Conservation (phyloP, 2,329 filamentous ascomycete genomes). For the Tolypocladium ovalisporum region DNA sequence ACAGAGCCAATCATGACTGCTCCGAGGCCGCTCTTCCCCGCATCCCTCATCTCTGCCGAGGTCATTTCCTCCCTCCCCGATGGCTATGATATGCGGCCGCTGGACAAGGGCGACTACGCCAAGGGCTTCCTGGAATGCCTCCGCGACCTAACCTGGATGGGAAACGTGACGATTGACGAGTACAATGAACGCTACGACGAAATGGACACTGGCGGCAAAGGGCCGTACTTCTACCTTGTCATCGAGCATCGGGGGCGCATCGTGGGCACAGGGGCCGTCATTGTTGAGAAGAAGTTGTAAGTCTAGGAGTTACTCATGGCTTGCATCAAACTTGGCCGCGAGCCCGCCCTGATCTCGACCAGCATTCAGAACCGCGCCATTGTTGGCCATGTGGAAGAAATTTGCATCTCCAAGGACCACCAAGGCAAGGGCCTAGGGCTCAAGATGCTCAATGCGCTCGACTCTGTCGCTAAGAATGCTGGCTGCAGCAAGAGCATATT, state of each 20-base stretch:
- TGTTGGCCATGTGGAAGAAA: conserved; percentile 77
- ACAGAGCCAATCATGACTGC: conserved; percentile 5
- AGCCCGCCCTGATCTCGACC: background rate
- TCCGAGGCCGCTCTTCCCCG: conserved; percentile 44
- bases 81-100: conserved; percentile 60
- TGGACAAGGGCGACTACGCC: conserved; percentile 56
- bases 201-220: conserved; percentile 21
- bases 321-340: background rate
- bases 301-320: conserved; percentile 6
- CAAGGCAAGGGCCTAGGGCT: conserved; percentile 73
- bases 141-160: conserved; percentile 65
- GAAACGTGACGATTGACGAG: conserved; percentile 53
- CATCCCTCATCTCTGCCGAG: conserved; percentile 53
- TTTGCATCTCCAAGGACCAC: conserved; percentile 67
- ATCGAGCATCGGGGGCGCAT: conserved; percentile 53
- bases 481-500: conserved; percentile 77
- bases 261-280: conserved; percentile 64
- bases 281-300: conserved; percentile 72
- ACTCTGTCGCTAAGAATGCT: conserved; percentile 58
- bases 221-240: conserved; percentile 60
- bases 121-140: conserved; percentile 67
- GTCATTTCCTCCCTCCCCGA: conserved; percentile 51
- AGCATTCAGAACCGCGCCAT: conserved; percentile 56
- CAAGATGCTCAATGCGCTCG: conserved; percentile 66
- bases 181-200: conserved; percentile 62